phyloP scores from a whole-genome alignment of 2,329 filamentous ascomycete genomes.

The Colletotrichum godetiae region DNA sequence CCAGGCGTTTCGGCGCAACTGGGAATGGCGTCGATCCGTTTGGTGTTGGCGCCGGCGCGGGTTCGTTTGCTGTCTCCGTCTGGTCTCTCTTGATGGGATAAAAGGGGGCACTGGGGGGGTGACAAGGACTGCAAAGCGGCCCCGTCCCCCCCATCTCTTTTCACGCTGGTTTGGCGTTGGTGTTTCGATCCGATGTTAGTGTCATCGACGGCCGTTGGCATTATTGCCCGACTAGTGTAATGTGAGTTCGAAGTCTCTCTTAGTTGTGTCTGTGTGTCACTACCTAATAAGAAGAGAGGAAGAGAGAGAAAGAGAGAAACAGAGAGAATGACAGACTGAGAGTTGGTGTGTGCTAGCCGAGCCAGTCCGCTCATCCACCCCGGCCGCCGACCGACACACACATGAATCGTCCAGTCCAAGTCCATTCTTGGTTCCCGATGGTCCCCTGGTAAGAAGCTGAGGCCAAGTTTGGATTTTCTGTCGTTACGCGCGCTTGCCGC shows the following conservation, averaged over 20 bases:
- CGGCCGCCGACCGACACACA: not conserved
- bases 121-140: not conserved
- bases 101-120: too few relatives aligned
- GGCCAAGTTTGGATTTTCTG: constrained; percentile 8
- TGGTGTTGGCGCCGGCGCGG: not conserved
- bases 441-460: not conserved
- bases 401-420: constrained; percentile 5
- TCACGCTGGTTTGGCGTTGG: not conserved
- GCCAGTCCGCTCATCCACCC: not conserved
- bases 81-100: not conserved
- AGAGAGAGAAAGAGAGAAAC: not conserved
- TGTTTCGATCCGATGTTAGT: constrained; percentile 10
- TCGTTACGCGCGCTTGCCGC: constrained; percentile 32
- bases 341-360: not conserved
- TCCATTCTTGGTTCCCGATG: not conserved
- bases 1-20: not conserved
- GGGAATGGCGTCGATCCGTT: not conserved
- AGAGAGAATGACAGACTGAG: not conserved
- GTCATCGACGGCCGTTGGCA: not conserved
- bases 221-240: not conserved
- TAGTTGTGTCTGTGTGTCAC: not conserved
- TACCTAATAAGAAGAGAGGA: not conserved
- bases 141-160: not conserved
- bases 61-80: not conserved
- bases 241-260: not conserved